These are phyloP conservation scores for Cubamyces sp. DNA, from an alignment of 768 basidiomycete genomes.

Conservation along the genomic window DNA sequence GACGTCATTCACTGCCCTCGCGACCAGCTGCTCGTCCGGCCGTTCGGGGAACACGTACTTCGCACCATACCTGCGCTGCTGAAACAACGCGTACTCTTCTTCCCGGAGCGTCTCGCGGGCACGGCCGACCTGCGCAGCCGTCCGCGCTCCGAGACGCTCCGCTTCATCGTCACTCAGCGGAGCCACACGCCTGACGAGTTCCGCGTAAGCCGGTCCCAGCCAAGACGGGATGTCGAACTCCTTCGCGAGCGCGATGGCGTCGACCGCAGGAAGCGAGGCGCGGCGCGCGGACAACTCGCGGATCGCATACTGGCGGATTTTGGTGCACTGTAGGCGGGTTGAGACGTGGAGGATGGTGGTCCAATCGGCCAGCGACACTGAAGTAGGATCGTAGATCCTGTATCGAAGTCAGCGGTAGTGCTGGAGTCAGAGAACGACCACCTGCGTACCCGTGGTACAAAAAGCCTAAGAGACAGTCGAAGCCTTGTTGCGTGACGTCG, in stretches of 20 bases:
- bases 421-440: background rate
- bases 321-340: conserved; percentile 40
- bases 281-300: conserved; percentile 28
- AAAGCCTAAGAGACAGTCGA: conserved; percentile 44
- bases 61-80: conserved; percentile 22
- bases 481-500: conserved; percentile 37
- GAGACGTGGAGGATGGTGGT: conserved; percentile 45
- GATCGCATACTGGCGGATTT: conserved; percentile 40
- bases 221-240: conserved; percentile 28
- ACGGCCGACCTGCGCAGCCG: conserved; percentile 29
- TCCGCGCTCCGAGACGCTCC: conserved; percentile 29
- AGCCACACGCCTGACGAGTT: conserved; percentile 28
- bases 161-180: conserved; percentile 33
- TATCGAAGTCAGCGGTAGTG: background rate
- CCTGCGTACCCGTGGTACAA: conserved; percentile 43
- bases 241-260: conserved; percentile 28
- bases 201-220: conserved; percentile 32
- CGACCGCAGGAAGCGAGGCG: conserved; percentile 19
- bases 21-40: conserved; percentile 27
- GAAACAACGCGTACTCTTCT: conserved; percentile 20
- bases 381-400: conserved; percentile 28
- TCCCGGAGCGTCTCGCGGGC: conserved; percentile 33
- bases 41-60: conserved; percentile 20
- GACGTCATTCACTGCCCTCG: conserved; percentile 26
- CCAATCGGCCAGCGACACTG: conserved; percentile 37